These are phyloP conservation scores for Saccharomyces hybrid DNA, from an alignment of 1,139 yeast genomes.

Conservation along the genomic window DNA sequence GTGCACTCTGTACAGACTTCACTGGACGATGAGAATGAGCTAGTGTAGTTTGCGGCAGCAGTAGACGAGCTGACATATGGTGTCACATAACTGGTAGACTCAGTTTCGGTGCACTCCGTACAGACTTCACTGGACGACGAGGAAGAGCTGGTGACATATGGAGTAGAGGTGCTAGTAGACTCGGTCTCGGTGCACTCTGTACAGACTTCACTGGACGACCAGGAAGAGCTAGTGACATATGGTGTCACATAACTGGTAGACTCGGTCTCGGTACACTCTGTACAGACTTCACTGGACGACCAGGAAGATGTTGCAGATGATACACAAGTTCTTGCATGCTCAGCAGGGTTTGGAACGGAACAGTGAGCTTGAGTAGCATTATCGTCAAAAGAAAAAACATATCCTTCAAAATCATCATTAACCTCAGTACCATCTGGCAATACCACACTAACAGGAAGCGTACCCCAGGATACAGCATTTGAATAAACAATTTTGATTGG, in stretches of 20 bases:
- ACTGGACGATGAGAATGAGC: background rate
- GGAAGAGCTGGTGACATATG: background rate
- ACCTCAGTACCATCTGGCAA: background rate
- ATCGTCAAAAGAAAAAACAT: background rate
- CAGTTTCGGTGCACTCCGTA: background rate
- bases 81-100: background rate
- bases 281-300: background rate
- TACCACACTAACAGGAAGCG: background rate
- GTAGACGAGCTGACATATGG: background rate
- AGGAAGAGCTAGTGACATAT: background rate
- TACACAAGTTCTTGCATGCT: too few relatives aligned
- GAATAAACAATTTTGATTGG: conserved; percentile 26
- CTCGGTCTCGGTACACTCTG: background rate
- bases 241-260: background rate
- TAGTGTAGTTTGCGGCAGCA: background rate
- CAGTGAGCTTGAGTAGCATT: background rate
- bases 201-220: background rate
- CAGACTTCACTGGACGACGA: background rate
- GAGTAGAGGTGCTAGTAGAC: background rate
- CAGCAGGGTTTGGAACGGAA: background rate
- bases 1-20: background rate
- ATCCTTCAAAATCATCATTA: background rate
- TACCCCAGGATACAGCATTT: background rate
- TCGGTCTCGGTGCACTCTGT: background rate
- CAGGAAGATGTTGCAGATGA: background rate